These are phyloP conservation scores for Diaporthe amygdali DNA, from an alignment of 2,329 filamentous ascomycete species.

Conservation along the genomic window DNA sequence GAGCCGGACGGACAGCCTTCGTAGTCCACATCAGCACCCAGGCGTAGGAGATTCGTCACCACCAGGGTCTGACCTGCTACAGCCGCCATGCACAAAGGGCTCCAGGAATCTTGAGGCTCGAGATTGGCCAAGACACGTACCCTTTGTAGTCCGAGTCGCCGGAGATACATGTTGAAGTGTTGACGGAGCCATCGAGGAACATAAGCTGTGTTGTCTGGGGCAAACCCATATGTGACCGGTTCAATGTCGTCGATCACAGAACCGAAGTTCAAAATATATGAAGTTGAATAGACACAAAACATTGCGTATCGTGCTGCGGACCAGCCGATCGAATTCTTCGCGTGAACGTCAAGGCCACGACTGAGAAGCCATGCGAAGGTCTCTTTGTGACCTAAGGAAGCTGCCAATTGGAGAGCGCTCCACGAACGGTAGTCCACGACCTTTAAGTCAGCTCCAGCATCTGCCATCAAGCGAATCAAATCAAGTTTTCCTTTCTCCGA, in stretches of 20 bases:
- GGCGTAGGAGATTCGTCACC: neutral
- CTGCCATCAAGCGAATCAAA: neutral
- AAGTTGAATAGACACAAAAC: neutral
- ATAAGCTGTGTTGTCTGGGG: too few relatives aligned
- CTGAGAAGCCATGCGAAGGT: neutral
- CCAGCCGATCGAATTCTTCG: neutral
- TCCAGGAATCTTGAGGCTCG: neutral
- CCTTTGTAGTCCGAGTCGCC: neutral
- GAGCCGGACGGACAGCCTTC: neutral
- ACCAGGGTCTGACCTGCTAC: neutral
- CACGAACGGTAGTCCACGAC: neutral
- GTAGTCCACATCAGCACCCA: neutral
- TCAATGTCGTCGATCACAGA: accelerated
- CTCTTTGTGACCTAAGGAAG: accelerated
- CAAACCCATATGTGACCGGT: accelerated
- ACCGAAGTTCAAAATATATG: neutral
- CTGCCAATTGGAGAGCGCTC: neutral
- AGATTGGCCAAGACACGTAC: neutral
- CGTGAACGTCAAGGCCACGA: neutral
- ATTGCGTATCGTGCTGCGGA: neutral
- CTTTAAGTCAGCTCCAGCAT: neutral
- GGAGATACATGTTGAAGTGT: neutral
- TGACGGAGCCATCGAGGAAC: neutral
- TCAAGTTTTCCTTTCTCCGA: neutral
- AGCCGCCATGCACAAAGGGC: neutral